Evolutionary conservation across 2,329 filamentous ascomycete species (phyloP).

Genomic region (Didymella arachidicola): DNA sequence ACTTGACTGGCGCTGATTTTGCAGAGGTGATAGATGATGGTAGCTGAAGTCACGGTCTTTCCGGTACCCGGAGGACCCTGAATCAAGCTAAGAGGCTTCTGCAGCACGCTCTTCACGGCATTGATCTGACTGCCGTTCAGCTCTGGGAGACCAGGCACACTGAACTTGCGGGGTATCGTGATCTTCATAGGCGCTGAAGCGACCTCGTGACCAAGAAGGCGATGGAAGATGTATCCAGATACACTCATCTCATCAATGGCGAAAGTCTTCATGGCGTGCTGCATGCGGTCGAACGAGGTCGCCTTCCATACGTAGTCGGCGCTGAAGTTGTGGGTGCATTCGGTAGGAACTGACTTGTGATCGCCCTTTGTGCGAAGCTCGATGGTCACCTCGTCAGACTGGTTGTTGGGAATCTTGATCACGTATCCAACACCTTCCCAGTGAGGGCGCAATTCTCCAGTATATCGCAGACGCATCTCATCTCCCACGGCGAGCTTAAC

Average conservation of each 20-base stretch:
- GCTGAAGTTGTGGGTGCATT: constrained; percentile 97
- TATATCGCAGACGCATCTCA: constrained; percentile 97
- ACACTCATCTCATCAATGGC: constrained; percentile 98
- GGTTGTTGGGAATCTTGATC: constrained; percentile 99
- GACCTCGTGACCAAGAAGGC: constrained; percentile 92
- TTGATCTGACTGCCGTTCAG: constrained; percentile 95
- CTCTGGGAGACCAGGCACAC: constrained; percentile 90
- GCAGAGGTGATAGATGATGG: constrained; percentile 96
- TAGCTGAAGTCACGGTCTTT: constrained; percentile 98
- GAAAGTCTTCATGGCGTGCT: constrained; percentile 98
- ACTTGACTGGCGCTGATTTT: constrained; percentile 96
- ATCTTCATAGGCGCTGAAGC: constrained; percentile 95
- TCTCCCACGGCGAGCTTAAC: constrained; percentile 98
- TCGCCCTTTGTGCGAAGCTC: constrained; percentile 94
- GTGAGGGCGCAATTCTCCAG: constrained; percentile 85
- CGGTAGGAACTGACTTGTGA: constrained; percentile 93
- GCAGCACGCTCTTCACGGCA: constrained; percentile 92
- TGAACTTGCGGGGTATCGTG: constrained; percentile 95
- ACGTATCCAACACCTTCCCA: constrained; percentile 99
- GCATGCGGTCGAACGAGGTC: constrained; percentile 99
- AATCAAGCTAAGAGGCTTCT: constrained; percentile 92
- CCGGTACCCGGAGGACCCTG: constrained; percentile 96
- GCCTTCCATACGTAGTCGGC: constrained; percentile 99
- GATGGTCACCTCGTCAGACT: constrained; percentile 95
- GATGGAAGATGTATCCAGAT: constrained; percentile 98